Evolutionary conservation across 2,329 filamentous ascomycete genomes (phyloP).

Genomic region (Trichoderma sp.): DNA sequence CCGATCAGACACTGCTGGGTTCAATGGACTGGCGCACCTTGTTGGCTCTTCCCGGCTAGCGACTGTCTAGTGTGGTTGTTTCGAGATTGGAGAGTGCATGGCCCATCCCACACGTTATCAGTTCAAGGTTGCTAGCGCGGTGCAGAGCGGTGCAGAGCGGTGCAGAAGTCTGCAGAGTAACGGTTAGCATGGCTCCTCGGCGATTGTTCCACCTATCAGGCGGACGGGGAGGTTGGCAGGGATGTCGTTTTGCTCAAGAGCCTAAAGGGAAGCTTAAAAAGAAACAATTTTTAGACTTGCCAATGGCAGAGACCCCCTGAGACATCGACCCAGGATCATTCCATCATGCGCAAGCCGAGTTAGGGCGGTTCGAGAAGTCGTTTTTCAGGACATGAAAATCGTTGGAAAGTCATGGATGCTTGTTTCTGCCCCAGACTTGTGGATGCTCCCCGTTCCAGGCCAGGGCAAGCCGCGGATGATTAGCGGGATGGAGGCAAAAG

Average conservation of each 20-base stretch:
- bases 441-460: not conserved
- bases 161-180: not conserved
- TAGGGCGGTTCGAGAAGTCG: not conserved
- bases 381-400: not conserved
- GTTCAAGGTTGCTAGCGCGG: not conserved
- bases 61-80: not conserved
- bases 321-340: not conserved
- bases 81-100: not conserved
- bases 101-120: not conserved
- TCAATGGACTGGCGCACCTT: not conserved
- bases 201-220: conserved; percentile 12
- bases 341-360: not conserved
- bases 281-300: conserved; percentile 1
- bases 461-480: not conserved
- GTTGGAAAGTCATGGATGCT: not conserved
- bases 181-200: not conserved
- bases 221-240: not conserved
- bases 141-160: not conserved
- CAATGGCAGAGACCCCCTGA: not conserved
- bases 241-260: not conserved
- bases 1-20: not conserved
- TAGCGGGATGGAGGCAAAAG: not conserved
- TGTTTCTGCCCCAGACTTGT: not conserved
- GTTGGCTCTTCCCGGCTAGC: not conserved
- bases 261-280: conserved; percentile 14